Conservation (phyloP, 805 yeast genomes). For the Lipomyces kockii region DNA sequence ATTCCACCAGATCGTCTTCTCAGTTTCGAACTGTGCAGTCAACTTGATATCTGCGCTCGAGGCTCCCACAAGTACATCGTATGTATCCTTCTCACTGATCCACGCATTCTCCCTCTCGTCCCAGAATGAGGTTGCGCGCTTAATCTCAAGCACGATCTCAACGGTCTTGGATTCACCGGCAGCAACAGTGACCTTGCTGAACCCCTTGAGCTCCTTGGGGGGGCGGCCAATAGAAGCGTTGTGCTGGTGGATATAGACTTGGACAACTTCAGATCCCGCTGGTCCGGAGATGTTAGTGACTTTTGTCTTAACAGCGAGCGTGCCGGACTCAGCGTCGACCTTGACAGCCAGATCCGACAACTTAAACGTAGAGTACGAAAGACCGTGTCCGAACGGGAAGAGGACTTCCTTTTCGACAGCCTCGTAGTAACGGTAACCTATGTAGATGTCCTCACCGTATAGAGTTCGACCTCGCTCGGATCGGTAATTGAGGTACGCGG, state of each 20-base stretch:
- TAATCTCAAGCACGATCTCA: slow-evolving; percentile 49
- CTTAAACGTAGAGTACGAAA: slow-evolving; percentile 59
- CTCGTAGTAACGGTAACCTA: slow-evolving; percentile 56
- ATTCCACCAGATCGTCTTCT: no score
- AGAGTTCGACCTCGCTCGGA: slow-evolving; percentile 58
- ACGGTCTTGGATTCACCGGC: slow-evolving; percentile 53
- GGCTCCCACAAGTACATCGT: slow-evolving; percentile 46
- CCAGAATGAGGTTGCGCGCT: slow-evolving; percentile 61
- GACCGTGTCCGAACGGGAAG: slow-evolving; percentile 67
- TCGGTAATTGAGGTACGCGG: slow-evolving; percentile 58
- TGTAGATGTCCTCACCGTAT: slow-evolving; percentile 65
- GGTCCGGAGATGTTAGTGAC: slow-evolving; percentile 46
- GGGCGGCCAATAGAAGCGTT: slow-evolving; percentile 55
- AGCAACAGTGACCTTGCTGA: slow-evolving; percentile 50
- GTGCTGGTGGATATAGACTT: slow-evolving; percentile 54
- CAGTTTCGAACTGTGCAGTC: slow-evolving; percentile 34
- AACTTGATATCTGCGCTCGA: slow-evolving; percentile 28
- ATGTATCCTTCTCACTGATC: slow-evolving; percentile 58
- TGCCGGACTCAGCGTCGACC: no score
- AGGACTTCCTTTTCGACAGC: slow-evolving; percentile 54
- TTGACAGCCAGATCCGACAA: neutral
- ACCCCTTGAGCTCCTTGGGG: slow-evolving; percentile 63
- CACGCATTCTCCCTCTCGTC: slow-evolving; percentile 56
- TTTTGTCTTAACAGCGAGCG: slow-evolving; percentile 1
- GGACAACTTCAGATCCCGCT: slow-evolving; percentile 61